Conservation (phyloP, 257 asterid species). For the Fraxinus excelsior region DNA sequence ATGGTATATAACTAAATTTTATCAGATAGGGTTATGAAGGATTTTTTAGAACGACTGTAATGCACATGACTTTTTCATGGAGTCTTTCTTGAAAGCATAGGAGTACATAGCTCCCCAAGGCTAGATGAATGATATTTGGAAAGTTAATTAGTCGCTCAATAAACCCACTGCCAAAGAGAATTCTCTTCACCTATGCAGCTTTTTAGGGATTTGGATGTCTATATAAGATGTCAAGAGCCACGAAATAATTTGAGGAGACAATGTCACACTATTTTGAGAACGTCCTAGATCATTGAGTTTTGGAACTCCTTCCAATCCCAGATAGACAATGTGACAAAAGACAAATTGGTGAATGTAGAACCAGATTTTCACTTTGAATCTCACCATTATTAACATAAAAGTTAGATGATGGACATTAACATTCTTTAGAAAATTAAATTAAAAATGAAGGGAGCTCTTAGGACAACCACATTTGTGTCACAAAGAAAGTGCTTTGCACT, state of each 20-base stretch:
- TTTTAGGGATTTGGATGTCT: not conserved
- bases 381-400: not conserved
- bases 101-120: not conserved
- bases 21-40: not conserved
- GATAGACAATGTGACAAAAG: not conserved
- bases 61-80: not conserved
- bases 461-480: not conserved
- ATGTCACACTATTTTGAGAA: not conserved
- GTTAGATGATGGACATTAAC: not conserved
- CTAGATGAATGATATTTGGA: not conserved
- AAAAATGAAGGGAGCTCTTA: not conserved
- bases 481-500: not conserved
- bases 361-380: not conserved
- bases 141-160: not conserved
- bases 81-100: not conserved
- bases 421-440: no score
- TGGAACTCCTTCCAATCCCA: not conserved
- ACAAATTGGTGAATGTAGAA: not conserved
- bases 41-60: not conserved
- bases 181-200: not conserved
- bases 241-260: not conserved
- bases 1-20: not conserved
- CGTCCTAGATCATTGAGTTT: not conserved
- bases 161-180: not conserved
- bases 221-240: not conserved